Percentiles rank a stretch among this genome's conserved stretches.
phyloP scores from a whole-genome alignment of 805 yeast species.

The Komagataella mondaviorum region DNA sequence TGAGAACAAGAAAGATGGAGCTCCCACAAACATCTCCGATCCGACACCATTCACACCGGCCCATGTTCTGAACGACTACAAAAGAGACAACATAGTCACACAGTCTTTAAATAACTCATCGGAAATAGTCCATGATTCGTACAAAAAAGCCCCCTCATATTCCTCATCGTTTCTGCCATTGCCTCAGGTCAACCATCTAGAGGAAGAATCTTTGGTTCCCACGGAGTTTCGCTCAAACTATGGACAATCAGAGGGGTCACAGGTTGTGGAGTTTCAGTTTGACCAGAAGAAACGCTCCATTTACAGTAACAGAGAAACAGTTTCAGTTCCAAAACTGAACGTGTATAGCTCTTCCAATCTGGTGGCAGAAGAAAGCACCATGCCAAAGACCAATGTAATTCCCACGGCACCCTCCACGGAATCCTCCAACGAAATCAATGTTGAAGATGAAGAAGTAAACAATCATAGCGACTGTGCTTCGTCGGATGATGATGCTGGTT shows the following conservation, averaged over 20 bases:
- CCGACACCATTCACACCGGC: not conserved
- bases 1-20: not conserved
- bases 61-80: not conserved
- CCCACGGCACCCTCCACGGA: not conserved
- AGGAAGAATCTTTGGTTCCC: not conserved
- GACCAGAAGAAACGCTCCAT: not conserved
- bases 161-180: not conserved
- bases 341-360: not conserved
- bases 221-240: not conserved
- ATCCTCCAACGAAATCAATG: not conserved
- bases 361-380: not conserved
- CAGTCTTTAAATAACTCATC: not conserved
- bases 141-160: not conserved
- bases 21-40: not conserved
- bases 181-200: not conserved
- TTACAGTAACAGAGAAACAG: not conserved
- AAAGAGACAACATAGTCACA: not conserved
- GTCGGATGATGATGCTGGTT: conserved; percentile 28
- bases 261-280: not conserved
- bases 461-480: not conserved
- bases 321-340: not conserved
- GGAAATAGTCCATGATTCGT: not conserved
- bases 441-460: not conserved
- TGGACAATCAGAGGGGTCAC: not conserved
- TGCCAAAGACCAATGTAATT: not conserved